A percentile compares a stretch with the other conserved stretches of the same genome.
These are phyloP conservation scores for Dionaea muscipula DNA, from an alignment of 179 eudicot genomes.

Conservation along the genomic window DNA sequence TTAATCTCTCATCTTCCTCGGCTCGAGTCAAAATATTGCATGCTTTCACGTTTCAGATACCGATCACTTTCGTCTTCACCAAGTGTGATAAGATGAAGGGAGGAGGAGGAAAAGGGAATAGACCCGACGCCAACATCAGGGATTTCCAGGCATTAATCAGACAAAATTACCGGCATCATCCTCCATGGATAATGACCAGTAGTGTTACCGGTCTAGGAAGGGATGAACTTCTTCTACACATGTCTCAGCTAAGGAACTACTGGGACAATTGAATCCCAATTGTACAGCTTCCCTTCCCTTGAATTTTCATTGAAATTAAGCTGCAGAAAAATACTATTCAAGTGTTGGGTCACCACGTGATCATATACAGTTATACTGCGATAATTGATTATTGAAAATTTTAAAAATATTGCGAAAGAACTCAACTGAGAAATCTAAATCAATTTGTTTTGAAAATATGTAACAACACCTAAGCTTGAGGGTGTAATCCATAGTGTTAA, in stretches of 20 bases:
- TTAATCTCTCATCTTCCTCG: neutral
- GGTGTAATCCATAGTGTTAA: too few species aligned
- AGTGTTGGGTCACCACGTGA: too few species aligned
- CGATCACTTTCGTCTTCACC: constrained; percentile 80
- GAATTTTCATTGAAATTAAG: too few species aligned
- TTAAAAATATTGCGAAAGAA: too few species aligned
- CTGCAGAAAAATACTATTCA: too few species aligned
- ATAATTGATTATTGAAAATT: too few species aligned
- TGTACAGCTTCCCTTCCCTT: constrained; percentile 2
- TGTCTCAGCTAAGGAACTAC: constrained; percentile 88
- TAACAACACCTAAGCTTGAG: too few species aligned
- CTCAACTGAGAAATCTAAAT: too few species aligned
- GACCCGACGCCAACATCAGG: constrained; percentile 70
- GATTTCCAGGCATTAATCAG: constrained; percentile 57
- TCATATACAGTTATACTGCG: too few species aligned
- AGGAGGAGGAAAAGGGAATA: constrained; percentile 54
- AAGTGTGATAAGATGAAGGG: constrained; percentile 75
- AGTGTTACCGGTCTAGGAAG: constrained; percentile 79
- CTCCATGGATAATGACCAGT: constrained; percentile 96
- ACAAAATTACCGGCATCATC: constrained; percentile 42
- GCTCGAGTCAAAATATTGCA: neutral
- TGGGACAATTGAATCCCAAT: constrained; percentile 48
- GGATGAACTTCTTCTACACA: constrained; percentile 76
- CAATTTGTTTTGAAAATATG: too few species aligned
- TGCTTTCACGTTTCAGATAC: constrained; percentile 37